Conservation (phyloP, 257 asterid genomes). For the Fraxinus excelsior region DNA sequence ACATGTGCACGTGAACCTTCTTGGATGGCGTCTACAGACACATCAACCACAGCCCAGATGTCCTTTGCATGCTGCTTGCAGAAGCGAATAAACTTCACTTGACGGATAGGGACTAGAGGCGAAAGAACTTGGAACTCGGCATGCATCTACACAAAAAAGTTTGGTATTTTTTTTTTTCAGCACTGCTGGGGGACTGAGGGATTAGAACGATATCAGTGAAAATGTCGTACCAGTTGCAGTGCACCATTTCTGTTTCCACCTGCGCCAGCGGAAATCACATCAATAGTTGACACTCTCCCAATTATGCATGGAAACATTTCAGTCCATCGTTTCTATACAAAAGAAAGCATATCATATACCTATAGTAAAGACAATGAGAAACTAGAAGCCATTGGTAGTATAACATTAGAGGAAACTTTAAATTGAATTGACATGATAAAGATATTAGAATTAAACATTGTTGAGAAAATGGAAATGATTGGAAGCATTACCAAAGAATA, state of each 20-base stretch:
- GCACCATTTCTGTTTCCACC: constrained; percentile 42
- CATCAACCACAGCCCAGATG: constrained; percentile 84
- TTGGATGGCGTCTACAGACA: constrained; percentile 56
- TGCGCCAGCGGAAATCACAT: constrained; percentile 41
- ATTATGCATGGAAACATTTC: constrained; percentile 55
- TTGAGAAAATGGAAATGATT: not conserved
- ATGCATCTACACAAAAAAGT: constrained; percentile 55
- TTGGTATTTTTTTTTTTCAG: not conserved
- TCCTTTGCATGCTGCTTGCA: constrained; percentile 80
- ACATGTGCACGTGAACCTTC: constrained; percentile 39
- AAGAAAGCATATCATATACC: not conserved
- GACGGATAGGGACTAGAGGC: constrained; percentile 66
- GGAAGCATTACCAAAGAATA: not conserved
- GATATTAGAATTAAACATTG: not conserved
- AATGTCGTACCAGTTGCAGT: constrained; percentile 60
- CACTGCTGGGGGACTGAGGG: not conserved
- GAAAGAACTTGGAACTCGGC: constrained; percentile 82
- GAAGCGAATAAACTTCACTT: constrained; percentile 69
- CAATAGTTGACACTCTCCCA: constrained; percentile 44
- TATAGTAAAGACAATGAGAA: not conserved
- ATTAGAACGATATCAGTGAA: constrained; percentile 1
- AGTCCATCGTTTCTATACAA: constrained; percentile 50
- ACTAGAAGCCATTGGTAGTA: not conserved
- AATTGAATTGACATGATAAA: not conserved
- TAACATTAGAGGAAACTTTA: not conserved